Conservation (phyloP, 2,329 filamentous ascomycete species). For the Arthrocladium fulminans region DNA sequence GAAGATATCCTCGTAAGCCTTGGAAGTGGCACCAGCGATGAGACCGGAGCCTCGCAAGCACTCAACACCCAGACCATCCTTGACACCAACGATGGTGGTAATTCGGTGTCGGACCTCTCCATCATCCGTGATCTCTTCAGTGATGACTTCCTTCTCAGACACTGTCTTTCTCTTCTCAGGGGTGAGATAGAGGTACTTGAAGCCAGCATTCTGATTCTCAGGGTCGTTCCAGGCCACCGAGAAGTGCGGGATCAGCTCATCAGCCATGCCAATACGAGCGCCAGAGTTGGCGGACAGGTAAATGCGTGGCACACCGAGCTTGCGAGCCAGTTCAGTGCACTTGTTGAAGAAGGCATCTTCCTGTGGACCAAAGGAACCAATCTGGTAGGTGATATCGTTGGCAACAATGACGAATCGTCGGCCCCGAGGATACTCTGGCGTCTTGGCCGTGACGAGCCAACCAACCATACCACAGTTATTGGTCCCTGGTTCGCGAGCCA, state of each 20-base stretch:
- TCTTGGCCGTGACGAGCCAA: slow-evolving; percentile 90
- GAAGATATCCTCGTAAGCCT: slow-evolving; percentile 98
- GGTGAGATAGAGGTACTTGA: slow-evolving; percentile 94
- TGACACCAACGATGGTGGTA: slow-evolving; percentile 80
- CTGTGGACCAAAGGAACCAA: slow-evolving; percentile 90
- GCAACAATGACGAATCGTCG: slow-evolving; percentile 91
- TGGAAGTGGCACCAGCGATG: slow-evolving; percentile 93
- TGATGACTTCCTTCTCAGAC: slow-evolving; percentile 73
- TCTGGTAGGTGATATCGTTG: slow-evolving; percentile 99
- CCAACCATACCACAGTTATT: slow-evolving; percentile 98
- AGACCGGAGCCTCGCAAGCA: slow-evolving; percentile 94
- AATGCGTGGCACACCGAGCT: slow-evolving; percentile 89
- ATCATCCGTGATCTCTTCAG: slow-evolving; percentile 74
- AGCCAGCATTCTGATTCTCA: slow-evolving; percentile 71
- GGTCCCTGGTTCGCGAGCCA: slow-evolving; percentile 87
- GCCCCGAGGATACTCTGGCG: slow-evolving; percentile 88
- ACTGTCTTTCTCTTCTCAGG: slow-evolving; percentile 79
- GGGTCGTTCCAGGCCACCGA: slow-evolving; percentile 92
- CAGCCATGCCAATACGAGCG: slow-evolving; percentile 91
- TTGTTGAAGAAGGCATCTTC: slow-evolving; percentile 99
- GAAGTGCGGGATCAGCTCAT: slow-evolving; percentile 95
- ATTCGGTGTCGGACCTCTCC: slow-evolving; percentile 92
- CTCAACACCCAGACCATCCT: slow-evolving; percentile 95
- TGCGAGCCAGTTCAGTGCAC: slow-evolving; percentile 91
- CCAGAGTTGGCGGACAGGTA: slow-evolving; percentile 98